Base-by-base conservation (phyloP, 371 early-diverging fungal species). In the Mortierella sp. region DNA sequence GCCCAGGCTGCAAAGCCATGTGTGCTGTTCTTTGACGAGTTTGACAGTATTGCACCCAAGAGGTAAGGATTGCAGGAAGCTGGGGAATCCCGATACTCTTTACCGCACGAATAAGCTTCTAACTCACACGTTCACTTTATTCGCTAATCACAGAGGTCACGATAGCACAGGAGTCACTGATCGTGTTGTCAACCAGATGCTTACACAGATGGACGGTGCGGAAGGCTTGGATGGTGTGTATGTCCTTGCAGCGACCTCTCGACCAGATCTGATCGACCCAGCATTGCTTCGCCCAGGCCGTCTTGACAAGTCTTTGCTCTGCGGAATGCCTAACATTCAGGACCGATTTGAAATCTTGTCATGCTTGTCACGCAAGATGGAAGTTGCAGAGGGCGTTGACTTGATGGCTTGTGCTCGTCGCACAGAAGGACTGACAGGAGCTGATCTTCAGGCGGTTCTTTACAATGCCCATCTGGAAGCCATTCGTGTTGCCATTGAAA, bases 261-360 rank as follows among this genome's bases (percentile, higher is more conserved):
- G 97, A n/a, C 98, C 99, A 31, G 99, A 99, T 72, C 88, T 98
- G n/a, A 91, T 99, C 57, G 99, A 99, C 81, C 94, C 96, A 27
- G 99, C 99, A 0, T 85, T 99, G 62, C 86, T 96, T 43, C 91
- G 99, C 29, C 99, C 99, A 28, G 99, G 99, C 34, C 94, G 99
- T 64, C 93, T 99, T 57, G 99, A 99, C 82, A 96, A 98, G 80
- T 90, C 92, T 8, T 64, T 98, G 19, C 68, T 95, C 22, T 96
- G 96, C 76, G 91, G 86, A 16, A 89, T 98, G 89, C 98, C 98
- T 0, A 81, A 51, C 51, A 45, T 67, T 5, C 68, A 83, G 17
- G 97, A 97, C 59, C 86, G 97, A 56, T 52, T 79, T 13, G 92
- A 90, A 76, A 92, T 94, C 14, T 73, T 94, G 21, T 40, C 78